Evolutionary conservation across 1,284 basidiomycete species (phyloP).

Genomic region (Puccinia polysora): DNA sequence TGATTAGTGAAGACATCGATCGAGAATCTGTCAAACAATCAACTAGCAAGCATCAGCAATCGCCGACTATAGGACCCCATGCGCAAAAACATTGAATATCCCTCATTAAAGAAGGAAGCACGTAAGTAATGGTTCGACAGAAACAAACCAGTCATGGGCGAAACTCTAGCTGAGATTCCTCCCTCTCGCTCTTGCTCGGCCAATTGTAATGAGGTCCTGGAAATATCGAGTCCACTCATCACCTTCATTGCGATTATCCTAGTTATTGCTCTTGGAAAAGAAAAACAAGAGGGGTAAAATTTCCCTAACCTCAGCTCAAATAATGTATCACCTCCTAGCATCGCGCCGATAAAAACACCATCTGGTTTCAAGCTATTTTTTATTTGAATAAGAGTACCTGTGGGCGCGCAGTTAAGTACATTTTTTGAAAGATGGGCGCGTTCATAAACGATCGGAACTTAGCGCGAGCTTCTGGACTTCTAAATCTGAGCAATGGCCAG

Average conservation of each 20-base stretch:
- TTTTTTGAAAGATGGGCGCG: not conserved
- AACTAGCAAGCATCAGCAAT: too few species aligned
- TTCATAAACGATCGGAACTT: not conserved
- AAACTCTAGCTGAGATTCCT: conserved; percentile 88
- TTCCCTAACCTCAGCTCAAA: conserved; percentile 74
- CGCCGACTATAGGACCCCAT: too few species aligned
- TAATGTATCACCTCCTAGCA: conserved; percentile 92
- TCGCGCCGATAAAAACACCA: conserved; percentile 87
- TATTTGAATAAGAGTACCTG: conserved; percentile 84
- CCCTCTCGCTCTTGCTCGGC: conserved; percentile 92
- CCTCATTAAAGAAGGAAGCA: too few species aligned
- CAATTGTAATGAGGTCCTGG: conserved; percentile 80
- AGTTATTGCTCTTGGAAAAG: not conserved
- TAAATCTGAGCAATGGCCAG: not conserved
- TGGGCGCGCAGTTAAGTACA: not conserved
- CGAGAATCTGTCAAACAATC: conserved; percentile 49
- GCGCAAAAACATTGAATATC: too few species aligned
- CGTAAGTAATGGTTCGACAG: too few species aligned
- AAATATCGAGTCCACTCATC: too few species aligned
- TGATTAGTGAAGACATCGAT: conserved; percentile 73
- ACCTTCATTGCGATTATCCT: too few species aligned
- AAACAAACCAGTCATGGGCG: conserved; percentile 91
- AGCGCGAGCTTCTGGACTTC: too few species aligned
- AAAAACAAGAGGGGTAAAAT: not conserved
- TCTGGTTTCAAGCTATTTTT: conserved; percentile 80